These are phyloP conservation scores for Leccinellum rugosiceps DNA, from an alignment of 768 basidiomycete genomes.

Conservation along the genomic window DNA sequence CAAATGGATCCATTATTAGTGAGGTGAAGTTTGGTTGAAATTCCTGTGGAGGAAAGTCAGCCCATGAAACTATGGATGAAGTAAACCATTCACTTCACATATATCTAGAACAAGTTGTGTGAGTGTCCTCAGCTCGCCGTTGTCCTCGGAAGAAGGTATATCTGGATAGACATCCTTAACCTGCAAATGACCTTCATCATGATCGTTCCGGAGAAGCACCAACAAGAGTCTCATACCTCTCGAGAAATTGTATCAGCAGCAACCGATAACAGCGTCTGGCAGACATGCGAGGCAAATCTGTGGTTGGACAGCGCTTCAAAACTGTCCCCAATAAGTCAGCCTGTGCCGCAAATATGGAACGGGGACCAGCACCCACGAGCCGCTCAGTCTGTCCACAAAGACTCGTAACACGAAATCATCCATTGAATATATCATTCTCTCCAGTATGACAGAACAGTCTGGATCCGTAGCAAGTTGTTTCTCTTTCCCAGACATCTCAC, in stretches of 20 bases:
- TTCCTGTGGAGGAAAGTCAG: constrained; percentile 48
- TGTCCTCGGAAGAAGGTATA: constrained; percentile 42
- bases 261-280: constrained; percentile 81
- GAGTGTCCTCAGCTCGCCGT: constrained; percentile 66
- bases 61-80: constrained; percentile 17
- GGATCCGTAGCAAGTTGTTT: constrained; percentile 89
- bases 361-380: constrained; percentile 65
- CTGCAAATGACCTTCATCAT: constrained; percentile 33
- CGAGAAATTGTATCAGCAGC: constrained; percentile 60
- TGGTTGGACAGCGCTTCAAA: constrained; percentile 67
- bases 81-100: constrained; percentile 49
- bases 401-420: constrained; percentile 94
- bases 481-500: constrained; percentile 86
- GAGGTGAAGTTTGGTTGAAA: constrained; percentile 57
- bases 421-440: constrained; percentile 90
- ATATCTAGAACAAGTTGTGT: constrained; percentile 62
- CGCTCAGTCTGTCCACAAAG: constrained; percentile 80
- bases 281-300: constrained; percentile 94
- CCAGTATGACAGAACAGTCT: constrained; percentile 87
- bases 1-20: constrained; percentile 82
- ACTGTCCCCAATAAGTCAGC: constrained; percentile 33
- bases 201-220: not conserved
- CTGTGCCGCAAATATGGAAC: constrained; percentile 4
- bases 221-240: constrained; percentile 46
- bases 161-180: constrained; percentile 51